Percentiles rank a stretch among this genome's conserved stretches.
phyloP scores from a whole-genome alignment of 2,329 filamentous ascomycete genomes.

The Phaeomoniella chlamydospora region DNA sequence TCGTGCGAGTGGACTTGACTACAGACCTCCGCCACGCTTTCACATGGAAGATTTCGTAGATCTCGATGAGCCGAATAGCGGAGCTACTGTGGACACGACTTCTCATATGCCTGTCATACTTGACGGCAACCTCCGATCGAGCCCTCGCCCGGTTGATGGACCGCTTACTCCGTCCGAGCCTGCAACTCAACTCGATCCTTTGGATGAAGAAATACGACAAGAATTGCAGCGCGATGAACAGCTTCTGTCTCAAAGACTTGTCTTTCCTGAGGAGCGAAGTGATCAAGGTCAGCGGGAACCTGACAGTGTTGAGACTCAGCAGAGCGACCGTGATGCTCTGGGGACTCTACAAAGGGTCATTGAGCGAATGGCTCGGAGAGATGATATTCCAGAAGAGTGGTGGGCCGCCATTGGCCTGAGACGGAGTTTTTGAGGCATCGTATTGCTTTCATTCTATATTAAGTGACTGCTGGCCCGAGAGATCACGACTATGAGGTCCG shows the following conservation, averaged over 20 bases:
- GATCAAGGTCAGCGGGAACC: slow-evolving; percentile 3
- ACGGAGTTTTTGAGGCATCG: too few relatives aligned
- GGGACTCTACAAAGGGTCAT: slow-evolving; percentile 60
- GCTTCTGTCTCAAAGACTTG: neutral
- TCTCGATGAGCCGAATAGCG: neutral
- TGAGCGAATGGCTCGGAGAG: slow-evolving; percentile 50
- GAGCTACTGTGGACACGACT: neutral
- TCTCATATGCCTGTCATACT: neutral
- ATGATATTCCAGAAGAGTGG: slow-evolving; percentile 71
- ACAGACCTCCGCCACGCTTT: neutral
- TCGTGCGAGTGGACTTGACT: neutral
- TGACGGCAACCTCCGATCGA: neutral
- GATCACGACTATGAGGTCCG: too few relatives aligned
- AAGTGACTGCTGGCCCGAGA: too few relatives aligned
- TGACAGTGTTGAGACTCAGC: slow-evolving; percentile 3
- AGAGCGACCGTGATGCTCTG: slow-evolving; percentile 29
- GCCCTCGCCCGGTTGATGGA: slow-evolving; percentile 1
- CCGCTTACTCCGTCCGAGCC: neutral
- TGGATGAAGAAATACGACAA: neutral
- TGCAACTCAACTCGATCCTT: neutral
- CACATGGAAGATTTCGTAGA: neutral
- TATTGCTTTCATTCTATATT: too few relatives aligned
- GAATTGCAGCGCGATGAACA: neutral
- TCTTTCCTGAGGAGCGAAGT: neutral
- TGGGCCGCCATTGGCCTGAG: slow-evolving; percentile 59